Evolutionary conservation across 495 filamentous ascomycete genomes (phyloP).

Genomic region (Tuber aestivum): DNA sequence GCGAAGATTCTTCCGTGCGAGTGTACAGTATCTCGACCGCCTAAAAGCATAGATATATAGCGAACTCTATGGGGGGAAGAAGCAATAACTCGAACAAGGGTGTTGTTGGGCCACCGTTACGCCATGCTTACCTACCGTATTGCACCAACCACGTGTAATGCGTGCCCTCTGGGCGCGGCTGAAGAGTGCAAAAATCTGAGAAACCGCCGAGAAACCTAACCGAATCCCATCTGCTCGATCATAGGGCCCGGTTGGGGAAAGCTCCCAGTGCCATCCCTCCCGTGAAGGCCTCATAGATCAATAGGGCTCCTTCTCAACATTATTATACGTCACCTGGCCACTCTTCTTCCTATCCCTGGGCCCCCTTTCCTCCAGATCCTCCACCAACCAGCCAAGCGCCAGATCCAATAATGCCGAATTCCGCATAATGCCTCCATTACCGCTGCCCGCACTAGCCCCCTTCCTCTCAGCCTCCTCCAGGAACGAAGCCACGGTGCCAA

Average conservation of each 20-base stretch:
- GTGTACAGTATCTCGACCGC: conserved; percentile 56
- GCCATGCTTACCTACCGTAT: neutral
- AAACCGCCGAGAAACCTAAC: neutral
- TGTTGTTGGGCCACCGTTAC: neutral
- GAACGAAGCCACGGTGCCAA: conserved; percentile 77
- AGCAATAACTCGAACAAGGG: conserved; percentile 3
- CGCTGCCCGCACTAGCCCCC: conserved; percentile 32
- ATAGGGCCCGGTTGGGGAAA: neutral
- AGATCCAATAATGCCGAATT: conserved; percentile 51
- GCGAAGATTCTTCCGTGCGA: conserved; percentile 74
- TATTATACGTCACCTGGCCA: conserved; percentile 26
- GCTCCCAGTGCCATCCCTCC: neutral
- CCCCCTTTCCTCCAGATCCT: conserved; percentile 74
- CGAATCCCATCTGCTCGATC: neutral
- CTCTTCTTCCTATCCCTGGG: conserved; percentile 50
- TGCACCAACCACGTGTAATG: neutral
- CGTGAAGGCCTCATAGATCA: neutral
- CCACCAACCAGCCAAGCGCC: conserved; percentile 78
- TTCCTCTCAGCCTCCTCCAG: conserved; percentile 66
- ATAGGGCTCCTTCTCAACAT: conserved; percentile 24
- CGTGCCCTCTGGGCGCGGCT: neutral
- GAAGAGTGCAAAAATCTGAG: neutral
- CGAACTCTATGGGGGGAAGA: neutral
- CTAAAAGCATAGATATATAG: neutral
- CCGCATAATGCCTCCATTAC: conserved; percentile 20